These are phyloP conservation scores for Wickerhamiella australiensis DNA, from an alignment of 805 yeast species.

Conservation along the genomic window DNA sequence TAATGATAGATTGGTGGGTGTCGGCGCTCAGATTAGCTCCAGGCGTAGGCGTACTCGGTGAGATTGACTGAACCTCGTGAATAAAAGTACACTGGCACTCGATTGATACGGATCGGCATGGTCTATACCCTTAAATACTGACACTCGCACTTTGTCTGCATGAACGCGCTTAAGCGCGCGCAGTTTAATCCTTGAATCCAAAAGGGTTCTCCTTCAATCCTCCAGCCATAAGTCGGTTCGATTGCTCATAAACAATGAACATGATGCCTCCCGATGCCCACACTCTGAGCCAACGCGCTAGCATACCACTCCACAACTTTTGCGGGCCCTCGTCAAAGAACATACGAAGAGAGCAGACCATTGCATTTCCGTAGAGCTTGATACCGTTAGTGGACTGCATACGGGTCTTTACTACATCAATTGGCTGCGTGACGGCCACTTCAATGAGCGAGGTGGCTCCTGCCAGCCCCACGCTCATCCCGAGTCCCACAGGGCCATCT, in stretches of 20 bases:
- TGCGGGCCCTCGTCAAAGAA: constrained; percentile 32
- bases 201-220: constrained; percentile 20
- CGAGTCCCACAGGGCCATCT: constrained; percentile 20
- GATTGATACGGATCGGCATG: no score
- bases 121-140: no score
- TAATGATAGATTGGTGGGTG: no score
- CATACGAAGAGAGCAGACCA: constrained; percentile 28
- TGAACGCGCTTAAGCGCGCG: no score
- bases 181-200: neutral
- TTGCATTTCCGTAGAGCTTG: constrained; percentile 27
- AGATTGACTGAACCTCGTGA: no score
- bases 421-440: constrained; percentile 70
- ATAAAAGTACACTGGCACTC: no score
- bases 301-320: constrained; percentile 30
- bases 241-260: constrained; percentile 42
- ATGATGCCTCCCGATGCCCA: constrained; percentile 61
- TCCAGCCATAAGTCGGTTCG: constrained; percentile 14
- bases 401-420: constrained; percentile 77
- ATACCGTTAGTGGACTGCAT: constrained; percentile 51
- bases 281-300: constrained; percentile 57
- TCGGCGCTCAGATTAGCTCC: no score
- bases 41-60: no score
- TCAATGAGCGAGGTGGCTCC: constrained; percentile 59
- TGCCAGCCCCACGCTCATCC: constrained; percentile 35
- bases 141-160: no score